Evolutionary conservation across 495 filamentous ascomycete genomes (phyloP), one percentile per base, ranked within the genome.

Genomic region (Hyaloscypha hepaticicola): DNA sequence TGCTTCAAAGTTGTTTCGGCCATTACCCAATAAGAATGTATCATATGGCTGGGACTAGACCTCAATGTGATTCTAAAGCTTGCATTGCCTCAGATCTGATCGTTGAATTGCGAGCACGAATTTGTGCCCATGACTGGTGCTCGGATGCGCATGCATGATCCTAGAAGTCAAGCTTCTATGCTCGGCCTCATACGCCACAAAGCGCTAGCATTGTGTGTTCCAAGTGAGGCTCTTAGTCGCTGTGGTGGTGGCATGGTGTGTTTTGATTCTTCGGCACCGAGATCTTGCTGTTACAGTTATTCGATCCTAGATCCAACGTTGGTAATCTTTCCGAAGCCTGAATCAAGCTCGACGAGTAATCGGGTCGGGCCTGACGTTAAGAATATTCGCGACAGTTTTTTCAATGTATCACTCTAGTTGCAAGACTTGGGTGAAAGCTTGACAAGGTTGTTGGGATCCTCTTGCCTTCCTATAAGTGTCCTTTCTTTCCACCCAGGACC

Each of bases 191-290:
- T 45, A 9, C 22, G 21, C 26, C 50, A 24, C 21, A 24, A 16
- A 24, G 11, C 8, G 22, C 26, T 53, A 8, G n/a, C 50, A 53
- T 53, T 6, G 8, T 53, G 3, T 53, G 56, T 59, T 25, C 21
- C 56, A 59, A 25, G 45, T 45, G 56, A 28, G 56, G 56, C 56
- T 59, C 56, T 58, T 33, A 59, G 56, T 45, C 21, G 9, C 19
- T 50, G 12, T 19, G 16, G 38, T 45, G 38, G 11, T 45, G 6
- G 19, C 19, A 3, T 1, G 4, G 38, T 45, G 25, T 61, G 58
- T 61, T 61, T 61, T 26, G 58, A 27, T 51, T 51, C 21, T 14
- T 48, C 41, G 41, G 24, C 21, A 28, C 25, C 41, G 24, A 48
- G 33, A 12, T 26, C 24, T 29, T 57, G 26, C 26, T 28, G 53